Percentiles rank a stretch among this genome's conserved stretches.
These are phyloP conservation scores for Tanacetum coccineum DNA, from an alignment of 129 eudicot genomes.

Conservation along the genomic window DNA sequence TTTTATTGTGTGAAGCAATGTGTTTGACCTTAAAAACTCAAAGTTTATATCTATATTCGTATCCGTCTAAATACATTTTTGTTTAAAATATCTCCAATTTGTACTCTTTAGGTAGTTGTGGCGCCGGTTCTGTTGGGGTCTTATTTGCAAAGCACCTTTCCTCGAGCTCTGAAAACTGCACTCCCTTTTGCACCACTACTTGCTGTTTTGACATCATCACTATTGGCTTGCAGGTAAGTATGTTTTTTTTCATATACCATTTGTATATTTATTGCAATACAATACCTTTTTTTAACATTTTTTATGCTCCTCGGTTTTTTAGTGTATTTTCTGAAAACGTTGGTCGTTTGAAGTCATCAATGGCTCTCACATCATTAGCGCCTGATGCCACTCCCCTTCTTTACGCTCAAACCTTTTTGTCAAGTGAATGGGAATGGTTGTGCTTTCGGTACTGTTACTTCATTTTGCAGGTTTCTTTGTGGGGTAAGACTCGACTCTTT, in stretches of 20 bases:
- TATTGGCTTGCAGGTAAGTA: constrained; percentile 68
- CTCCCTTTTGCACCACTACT: constrained; percentile 75
- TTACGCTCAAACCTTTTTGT: constrained; percentile 41
- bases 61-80: no score
- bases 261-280: constrained; percentile 3
- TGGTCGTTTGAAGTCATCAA: constrained; percentile 58
- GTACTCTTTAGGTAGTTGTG: constrained; percentile 65
- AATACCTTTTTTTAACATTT: no score
- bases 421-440: constrained; percentile 61
- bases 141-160: constrained; percentile 62
- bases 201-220: constrained; percentile 64
- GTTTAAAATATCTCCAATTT: not conserved
- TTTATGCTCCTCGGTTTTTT: constrained; percentile 5
- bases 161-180: constrained; percentile 46
- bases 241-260: not conserved
- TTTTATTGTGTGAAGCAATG: no score
- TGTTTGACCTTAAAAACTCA: constrained; percentile 13
- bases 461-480: constrained; percentile 87
- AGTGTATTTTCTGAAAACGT: constrained; percentile 85
- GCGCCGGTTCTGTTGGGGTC: constrained; percentile 82
- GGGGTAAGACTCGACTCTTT: constrained; percentile 47
- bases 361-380: constrained; percentile 41
- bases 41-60: not conserved
- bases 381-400: constrained; percentile 44
- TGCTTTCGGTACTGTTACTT: constrained; percentile 62